Conservation (phyloP, 2,329 filamentous ascomycete genomes). For the Aureobasidium sp. region DNA sequence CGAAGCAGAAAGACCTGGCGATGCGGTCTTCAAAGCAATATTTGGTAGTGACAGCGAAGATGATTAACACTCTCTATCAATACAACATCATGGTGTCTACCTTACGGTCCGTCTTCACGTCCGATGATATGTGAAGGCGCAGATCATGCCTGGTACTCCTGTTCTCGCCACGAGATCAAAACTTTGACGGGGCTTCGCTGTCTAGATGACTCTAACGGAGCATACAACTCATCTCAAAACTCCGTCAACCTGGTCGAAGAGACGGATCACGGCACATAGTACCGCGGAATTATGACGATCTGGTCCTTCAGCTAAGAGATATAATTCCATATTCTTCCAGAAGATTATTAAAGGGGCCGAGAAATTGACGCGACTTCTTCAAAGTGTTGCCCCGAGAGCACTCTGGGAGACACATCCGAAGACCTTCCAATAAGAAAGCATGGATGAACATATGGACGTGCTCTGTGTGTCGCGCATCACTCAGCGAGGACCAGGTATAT, state of each 20-base stretch:
- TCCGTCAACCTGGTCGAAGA: not conserved
- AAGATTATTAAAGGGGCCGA: not conserved
- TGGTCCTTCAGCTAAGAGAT: not conserved
- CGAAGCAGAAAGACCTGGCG: conserved; percentile 65
- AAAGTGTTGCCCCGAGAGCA: not conserved
- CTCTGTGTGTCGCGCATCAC: not conserved
- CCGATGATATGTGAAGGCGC: not conserved
- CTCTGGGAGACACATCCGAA: not conserved
- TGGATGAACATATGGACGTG: not conserved
- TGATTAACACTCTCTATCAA: conserved; percentile 17
- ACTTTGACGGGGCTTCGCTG: not conserved
- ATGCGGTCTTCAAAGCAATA: conserved; percentile 82
- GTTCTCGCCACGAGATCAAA: not conserved
- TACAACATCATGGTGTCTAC: too few relatives aligned
- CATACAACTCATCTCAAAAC: not conserved
- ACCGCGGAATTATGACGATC: not conserved
- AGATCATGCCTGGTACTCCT: not conserved
- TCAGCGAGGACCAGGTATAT: not conserved
- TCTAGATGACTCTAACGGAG: not conserved
- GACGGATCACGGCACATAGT: not conserved
- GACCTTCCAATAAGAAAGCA: not conserved
- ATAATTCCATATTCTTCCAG: not conserved
- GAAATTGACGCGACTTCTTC: not conserved
- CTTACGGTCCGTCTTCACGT: not conserved
- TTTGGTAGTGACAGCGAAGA: conserved; percentile 67